These are phyloP conservation scores for Candida fluviatilis DNA, from an alignment of 805 yeast species.

Conservation along the genomic window DNA sequence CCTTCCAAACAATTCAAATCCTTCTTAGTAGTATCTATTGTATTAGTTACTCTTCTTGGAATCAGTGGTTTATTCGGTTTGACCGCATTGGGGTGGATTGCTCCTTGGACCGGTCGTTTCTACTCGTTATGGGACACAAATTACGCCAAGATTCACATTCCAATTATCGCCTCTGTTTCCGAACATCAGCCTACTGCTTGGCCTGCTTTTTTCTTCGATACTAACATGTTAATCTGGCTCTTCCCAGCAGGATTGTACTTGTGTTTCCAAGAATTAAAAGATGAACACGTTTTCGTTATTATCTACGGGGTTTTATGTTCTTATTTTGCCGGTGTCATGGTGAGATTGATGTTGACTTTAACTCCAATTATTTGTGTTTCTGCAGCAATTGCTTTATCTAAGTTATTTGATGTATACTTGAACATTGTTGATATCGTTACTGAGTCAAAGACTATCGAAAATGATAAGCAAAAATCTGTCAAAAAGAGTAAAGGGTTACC, in stretches of 20 bases:
- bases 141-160: conserved; percentile 97
- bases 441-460: conserved; percentile 12
- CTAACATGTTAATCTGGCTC: conserved; percentile 89
- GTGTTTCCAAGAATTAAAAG: conserved; percentile 80
- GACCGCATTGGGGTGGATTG: conserved; percentile 89
- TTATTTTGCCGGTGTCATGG: conserved; percentile 99
- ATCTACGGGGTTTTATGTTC: conserved; percentile 92
- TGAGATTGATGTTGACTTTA: conserved; percentile 92
- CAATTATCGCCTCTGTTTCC: conserved; percentile 96
- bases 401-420: conserved; percentile 76
- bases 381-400: conserved; percentile 84
- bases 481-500: conserved; percentile 10
- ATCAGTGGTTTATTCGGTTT: conserved; percentile 67
- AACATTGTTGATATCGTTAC: conserved; percentile 48
- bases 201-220: conserved; percentile 97
- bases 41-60: conserved; percentile 57
- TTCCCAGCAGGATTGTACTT: conserved; percentile 97
- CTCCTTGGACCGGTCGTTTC: conserved; percentile 99
- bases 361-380: conserved; percentile 95
- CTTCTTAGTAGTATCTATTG: conserved; percentile 58
- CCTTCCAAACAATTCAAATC: conserved; percentile 70
- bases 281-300: conserved; percentile 90
- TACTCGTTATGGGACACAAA: conserved; percentile 97
- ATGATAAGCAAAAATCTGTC: conserved; percentile 6
- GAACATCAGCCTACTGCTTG: conserved; percentile 99